A percentile compares a stretch with the other conserved stretches of the same genome.
Conservation (phyloP, 2,329 filamentous ascomycete species). For the Alternaria gansuensis region DNA sequence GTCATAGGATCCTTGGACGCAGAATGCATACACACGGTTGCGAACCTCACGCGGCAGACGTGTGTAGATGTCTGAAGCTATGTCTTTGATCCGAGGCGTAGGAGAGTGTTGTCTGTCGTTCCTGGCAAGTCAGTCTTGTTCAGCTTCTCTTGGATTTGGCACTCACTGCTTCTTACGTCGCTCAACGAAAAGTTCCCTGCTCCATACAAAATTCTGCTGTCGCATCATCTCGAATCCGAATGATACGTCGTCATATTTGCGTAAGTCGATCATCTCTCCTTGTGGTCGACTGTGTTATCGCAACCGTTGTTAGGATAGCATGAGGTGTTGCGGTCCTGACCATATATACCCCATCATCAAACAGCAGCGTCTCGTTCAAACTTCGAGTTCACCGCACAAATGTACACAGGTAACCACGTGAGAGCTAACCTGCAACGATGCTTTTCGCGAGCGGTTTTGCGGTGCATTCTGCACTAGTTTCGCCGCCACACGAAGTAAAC, state of each 20-base stretch:
- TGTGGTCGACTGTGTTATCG: background rate
- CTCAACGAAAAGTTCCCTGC: background rate
- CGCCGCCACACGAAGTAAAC: conserved; percentile 11
- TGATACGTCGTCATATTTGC: background rate
- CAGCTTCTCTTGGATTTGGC: background rate
- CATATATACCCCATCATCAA: conserved; percentile 11
- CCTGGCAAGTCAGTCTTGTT: conserved; percentile 12
- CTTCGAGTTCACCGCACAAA: background rate
- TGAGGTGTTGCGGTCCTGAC: background rate
- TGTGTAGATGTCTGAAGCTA: conserved; percentile 16
- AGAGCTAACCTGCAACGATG: conserved; percentile 24
- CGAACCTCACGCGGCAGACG: conserved; percentile 35
- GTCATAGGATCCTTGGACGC: conserved; percentile 29
- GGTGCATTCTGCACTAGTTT: conserved; percentile 15
- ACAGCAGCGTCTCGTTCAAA: conserved; percentile 10
- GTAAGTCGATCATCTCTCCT: background rate
- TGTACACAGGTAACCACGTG: conserved; percentile 18
- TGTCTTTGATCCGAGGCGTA: background rate
- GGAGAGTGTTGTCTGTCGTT: background rate
- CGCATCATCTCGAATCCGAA: conserved; percentile 6
- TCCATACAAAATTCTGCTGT: background rate
- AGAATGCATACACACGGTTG: conserved; percentile 31
- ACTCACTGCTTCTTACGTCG: conserved; percentile 10
- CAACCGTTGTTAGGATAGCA: background rate
- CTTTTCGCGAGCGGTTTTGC: conserved; percentile 23